phyloP scores from a whole-genome alignment of 495 filamentous ascomycete species.

The Bombardia bombarda region DNA sequence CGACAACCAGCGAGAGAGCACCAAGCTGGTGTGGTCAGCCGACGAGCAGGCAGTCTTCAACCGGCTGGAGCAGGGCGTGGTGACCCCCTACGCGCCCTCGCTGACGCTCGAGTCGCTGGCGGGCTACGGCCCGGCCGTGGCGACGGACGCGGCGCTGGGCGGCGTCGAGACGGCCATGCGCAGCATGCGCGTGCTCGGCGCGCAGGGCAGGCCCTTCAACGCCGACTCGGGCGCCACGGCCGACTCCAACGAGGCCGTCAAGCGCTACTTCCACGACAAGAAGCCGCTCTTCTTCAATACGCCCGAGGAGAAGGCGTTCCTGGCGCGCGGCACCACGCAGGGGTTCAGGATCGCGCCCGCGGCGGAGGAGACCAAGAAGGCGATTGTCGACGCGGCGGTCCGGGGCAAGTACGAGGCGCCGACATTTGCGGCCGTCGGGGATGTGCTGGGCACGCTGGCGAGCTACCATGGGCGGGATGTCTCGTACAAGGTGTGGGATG shows the following conservation, averaged over 20 bases:
- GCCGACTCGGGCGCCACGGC: conserved; percentile 13
- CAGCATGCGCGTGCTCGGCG: conserved; percentile 23
- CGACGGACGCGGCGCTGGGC: conserved; percentile 15
- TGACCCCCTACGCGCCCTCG: conserved; percentile 16
- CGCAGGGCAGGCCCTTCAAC: conserved; percentile 23
- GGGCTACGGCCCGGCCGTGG: conserved; percentile 26
- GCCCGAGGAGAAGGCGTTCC: conserved; percentile 30
- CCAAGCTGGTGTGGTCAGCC: conserved; percentile 10
- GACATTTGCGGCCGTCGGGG: conserved; percentile 18
- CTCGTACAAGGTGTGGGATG: conserved; percentile 15
- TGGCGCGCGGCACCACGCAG: conserved; percentile 4
- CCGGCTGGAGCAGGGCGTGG: conserved; percentile 20
- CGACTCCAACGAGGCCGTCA: conserved; percentile 6
- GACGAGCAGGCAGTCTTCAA: conserved; percentile 16
- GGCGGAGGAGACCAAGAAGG: conserved; percentile 21
- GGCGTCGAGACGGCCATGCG: conserved; percentile 21
- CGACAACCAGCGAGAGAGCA: neutral
- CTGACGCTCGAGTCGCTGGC: conserved; percentile 12
- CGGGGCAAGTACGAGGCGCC: conserved; percentile 32
- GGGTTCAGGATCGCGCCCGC: conserved; percentile 12
- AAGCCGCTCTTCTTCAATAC: conserved; percentile 25
- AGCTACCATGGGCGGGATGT: conserved; percentile 24
- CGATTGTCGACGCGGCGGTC: conserved; percentile 30
- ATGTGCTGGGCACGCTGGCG: conserved; percentile 24
- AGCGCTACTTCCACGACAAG: conserved; percentile 11